Base-by-base conservation (phyloP, 176 grass and related monocot species). In the Neostapfia colusana region DNA sequence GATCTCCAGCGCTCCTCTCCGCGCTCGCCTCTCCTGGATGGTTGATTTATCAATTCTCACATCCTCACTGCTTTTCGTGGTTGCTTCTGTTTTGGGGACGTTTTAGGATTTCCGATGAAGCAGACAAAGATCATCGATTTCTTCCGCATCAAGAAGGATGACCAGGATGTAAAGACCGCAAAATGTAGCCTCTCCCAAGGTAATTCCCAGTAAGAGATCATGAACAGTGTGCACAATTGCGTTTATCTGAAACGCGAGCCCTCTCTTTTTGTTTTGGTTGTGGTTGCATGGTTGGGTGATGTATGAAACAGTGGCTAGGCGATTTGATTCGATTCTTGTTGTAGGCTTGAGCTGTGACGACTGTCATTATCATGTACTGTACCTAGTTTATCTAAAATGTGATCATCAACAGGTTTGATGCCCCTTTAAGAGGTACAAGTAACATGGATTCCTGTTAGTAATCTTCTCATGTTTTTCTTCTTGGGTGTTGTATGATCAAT, bases 81-180 rank as follows among this genome's bases (percentile, higher is more conserved):
- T 63, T 64, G 55, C 11, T 63, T 84, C 63, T 83, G 34, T 73
- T 56, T 17, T 28, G 34, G 25, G 38, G 51, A 8, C 67, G 5
- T 36, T 53, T 26, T 77, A 99, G 91, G 87, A 57, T 90, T 92
- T 74, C 87, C 95, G 20, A 53, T 95, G 79, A 90, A 85, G 71
- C 91, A 99, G 82, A 94, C 64, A 17, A 95, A 92, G 91, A 98
- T 98, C 68, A 26, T 94, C 2, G 85, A 95, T 90, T 99, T 99
- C 85, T 99, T 99, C 80, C 63, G 87, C 79, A 99, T 99, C 55
- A 85, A 87, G 55, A 93, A 86, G 79, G 57, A 54, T 36, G 65
- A 43, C 3, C 75, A 71, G 67, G 48, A 68, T 17, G 43, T 6
- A 8, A n/a, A 17, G 9, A 61, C 67, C 10, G 53, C 55, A 24